Percentiles rank a stretch among this genome's conserved stretches.
phyloP scores from a whole-genome alignment of 768 basidiomycete species.

The Hericium erinaceus region DNA sequence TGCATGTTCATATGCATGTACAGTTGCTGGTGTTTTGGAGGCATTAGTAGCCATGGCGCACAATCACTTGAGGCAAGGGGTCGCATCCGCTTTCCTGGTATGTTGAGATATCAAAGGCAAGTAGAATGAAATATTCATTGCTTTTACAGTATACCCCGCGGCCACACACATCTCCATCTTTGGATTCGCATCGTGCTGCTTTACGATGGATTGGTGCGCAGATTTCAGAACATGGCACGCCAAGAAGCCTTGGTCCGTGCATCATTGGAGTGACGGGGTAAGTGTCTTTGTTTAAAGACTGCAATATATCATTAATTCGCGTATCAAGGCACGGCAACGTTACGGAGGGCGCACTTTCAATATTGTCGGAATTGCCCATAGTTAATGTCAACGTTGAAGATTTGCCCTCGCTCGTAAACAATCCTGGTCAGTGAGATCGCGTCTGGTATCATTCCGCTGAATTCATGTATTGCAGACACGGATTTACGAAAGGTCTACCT shows the following conservation, averaged over 20 bases:
- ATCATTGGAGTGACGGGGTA: conserved; percentile 81
- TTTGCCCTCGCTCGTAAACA: conserved; percentile 44
- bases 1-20: not conserved
- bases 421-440: conserved; percentile 32
- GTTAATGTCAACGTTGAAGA: conserved; percentile 45
- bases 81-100: conserved; percentile 79
- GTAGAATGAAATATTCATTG: not conserved
- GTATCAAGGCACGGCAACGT: conserved; percentile 67
- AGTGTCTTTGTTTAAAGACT: conserved; percentile 7
- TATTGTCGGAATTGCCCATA: conserved; percentile 64
- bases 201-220: conserved; percentile 48
- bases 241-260: conserved; percentile 61
- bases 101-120: not conserved
- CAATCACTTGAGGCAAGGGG: conserved; percentile 65
- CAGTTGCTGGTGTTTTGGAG: conserved; percentile 81
- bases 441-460: not conserved
- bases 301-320: not conserved
- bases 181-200: conserved; percentile 43
- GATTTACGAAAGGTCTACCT: conserved; percentile 65
- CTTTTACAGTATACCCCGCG: conserved; percentile 61
- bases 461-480: conserved; percentile 30
- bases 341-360: conserved; percentile 63
- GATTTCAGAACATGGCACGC: conserved; percentile 50
- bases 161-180: conserved; percentile 61
- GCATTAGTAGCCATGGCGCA: conserved; percentile 73